phyloP scores from a whole-genome alignment of 108 stramenopile genomes.

The Fragilaria radians region DNA sequence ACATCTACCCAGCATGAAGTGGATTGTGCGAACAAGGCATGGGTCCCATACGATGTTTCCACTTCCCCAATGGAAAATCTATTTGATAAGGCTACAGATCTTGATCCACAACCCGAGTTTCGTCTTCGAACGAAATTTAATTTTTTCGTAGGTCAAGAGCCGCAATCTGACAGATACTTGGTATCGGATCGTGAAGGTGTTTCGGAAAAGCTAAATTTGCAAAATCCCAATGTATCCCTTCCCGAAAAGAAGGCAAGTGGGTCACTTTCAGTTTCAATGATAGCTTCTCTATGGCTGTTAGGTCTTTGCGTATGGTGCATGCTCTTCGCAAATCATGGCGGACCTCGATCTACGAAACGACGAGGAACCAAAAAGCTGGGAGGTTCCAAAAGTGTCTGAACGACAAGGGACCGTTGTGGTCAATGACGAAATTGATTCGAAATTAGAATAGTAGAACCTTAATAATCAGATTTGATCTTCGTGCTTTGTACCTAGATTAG shows the following conservation, averaged over 20 bases:
- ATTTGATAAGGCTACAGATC: conserved; percentile 56
- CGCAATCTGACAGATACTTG: neutral
- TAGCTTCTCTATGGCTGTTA: conserved; percentile 49
- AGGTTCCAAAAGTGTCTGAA: too few relatives aligned
- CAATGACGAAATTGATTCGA: too few relatives aligned
- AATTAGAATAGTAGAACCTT: too few relatives aligned
- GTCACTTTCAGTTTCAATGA: conserved; percentile 23
- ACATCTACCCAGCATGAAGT: too few relatives aligned
- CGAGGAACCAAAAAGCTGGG: too few relatives aligned
- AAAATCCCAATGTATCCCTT: neutral
- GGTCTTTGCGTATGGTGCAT: conserved; percentile 56
- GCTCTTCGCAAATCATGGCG: conserved; percentile 19
- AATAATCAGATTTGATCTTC: too few relatives aligned
- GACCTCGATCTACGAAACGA: too few relatives aligned
- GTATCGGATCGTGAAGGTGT: conserved; percentile 32
- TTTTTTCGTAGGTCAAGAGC: conserved; percentile 22
- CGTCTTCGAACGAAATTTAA: conserved; percentile 49
- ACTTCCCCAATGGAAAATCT: conserved; percentile 74
- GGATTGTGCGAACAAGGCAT: conserved; percentile 40
- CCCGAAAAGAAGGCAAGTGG: too few relatives aligned
- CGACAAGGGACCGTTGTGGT: too few relatives aligned
- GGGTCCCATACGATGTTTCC: conserved; percentile 64
- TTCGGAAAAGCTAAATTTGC: conserved; percentile 9
- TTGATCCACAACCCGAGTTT: conserved; percentile 77
- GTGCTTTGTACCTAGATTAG: too few relatives aligned